phyloP scores from a whole-genome alignment of 768 basidiomycete species.

The Phlegmacium glaucopus region DNA sequence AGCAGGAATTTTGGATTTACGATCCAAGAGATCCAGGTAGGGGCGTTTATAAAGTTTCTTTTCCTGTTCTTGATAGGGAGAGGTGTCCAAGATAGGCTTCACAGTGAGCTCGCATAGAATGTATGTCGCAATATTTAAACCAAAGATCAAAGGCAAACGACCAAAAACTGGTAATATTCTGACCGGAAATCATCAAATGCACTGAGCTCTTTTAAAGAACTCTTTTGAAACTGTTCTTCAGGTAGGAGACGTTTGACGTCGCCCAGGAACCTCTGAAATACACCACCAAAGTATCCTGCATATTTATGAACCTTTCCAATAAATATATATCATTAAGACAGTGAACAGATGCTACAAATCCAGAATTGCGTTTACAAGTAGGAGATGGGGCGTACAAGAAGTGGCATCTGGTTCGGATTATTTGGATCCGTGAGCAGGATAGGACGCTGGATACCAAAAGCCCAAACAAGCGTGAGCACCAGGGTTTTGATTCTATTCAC shows the following conservation, averaged over 20 bases:
- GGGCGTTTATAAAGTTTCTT: constrained; percentile 82
- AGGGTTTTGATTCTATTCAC: constrained; percentile 30
- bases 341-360: too few relatives aligned
- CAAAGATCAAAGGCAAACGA: constrained; percentile 87
- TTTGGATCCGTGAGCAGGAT: too few relatives aligned
- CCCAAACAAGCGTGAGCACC: constrained; percentile 47
- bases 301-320: too few relatives aligned
- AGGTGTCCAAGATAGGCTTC: constrained; percentile 79
- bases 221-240: constrained; percentile 90
- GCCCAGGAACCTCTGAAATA: constrained; percentile 93
- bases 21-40: constrained; percentile 67
- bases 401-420: too few relatives aligned
- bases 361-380: too few relatives aligned
- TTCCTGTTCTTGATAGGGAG: constrained; percentile 81
- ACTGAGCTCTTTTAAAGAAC: constrained; percentile 83
- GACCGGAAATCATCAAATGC: constrained; percentile 93
- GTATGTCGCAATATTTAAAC: constrained; percentile 85
- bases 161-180: constrained; percentile 91
- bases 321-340: too few relatives aligned
- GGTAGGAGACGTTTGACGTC: constrained; percentile 88
- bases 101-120: constrained; percentile 83
- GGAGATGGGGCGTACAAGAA: too few relatives aligned
- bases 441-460: constrained; percentile 55
- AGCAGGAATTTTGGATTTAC: constrained; percentile 69
- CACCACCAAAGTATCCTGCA: too few relatives aligned